Conservation (phyloP, 768 basidiomycete genomes). For the Lentinula sp. region DNA sequence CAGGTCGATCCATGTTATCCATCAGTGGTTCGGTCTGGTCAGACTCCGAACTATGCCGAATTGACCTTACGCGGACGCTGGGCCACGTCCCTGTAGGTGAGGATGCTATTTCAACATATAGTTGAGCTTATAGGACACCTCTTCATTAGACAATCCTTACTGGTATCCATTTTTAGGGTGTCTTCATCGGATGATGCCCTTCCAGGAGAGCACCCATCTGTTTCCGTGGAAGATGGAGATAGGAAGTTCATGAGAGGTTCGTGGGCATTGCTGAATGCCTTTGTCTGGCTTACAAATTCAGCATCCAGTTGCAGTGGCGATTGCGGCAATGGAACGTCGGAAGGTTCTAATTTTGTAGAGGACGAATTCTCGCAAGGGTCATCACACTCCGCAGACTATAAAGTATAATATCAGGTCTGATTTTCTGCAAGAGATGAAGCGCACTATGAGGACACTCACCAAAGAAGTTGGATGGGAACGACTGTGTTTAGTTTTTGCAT, state of each 20-base stretch:
- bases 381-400: neutral
- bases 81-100: constrained; percentile 3
- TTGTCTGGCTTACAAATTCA: neutral
- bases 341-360: neutral
- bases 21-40: neutral
- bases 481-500: neutral
- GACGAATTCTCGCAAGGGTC: neutral
- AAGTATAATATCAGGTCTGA: neutral
- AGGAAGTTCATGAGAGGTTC: constrained; percentile 1
- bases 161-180: neutral
- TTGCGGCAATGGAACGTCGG: neutral
- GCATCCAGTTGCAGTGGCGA: neutral
- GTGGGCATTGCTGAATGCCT: neutral
- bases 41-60: neutral
- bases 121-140: neutral
- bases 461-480: neutral
- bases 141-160: neutral
- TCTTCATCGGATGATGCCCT: neutral
- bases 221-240: neutral
- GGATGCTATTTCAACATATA: neutral
- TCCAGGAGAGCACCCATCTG: neutral
- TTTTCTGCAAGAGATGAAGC: neutral
- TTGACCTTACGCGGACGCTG: neutral
- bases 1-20: neutral
- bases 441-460: neutral